These are phyloP conservation scores for Endoconidiophora laricicola DNA, from an alignment of 2,329 filamentous ascomycete species.

Conservation along the genomic window DNA sequence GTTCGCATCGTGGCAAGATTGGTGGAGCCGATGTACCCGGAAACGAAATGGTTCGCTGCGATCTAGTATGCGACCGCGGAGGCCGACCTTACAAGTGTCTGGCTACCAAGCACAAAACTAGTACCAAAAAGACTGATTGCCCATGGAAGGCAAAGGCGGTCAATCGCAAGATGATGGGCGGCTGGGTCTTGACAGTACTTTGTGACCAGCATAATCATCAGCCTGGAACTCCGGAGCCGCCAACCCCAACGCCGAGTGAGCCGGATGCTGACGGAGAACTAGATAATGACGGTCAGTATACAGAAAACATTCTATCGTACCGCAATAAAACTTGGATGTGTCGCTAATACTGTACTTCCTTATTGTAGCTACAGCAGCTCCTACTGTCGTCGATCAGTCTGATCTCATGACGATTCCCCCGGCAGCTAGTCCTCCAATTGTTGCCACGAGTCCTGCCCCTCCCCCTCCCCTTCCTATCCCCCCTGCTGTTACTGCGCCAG, in stretches of 20 bases:
- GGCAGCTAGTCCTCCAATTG: neutral
- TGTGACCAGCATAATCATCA: conserved; percentile 30
- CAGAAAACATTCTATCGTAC: neutral
- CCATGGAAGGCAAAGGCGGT: conserved; percentile 31
- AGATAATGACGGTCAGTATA: conserved; percentile 13
- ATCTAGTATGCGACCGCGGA: conserved; percentile 29
- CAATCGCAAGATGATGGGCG: conserved; percentile 26
- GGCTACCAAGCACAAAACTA: conserved; percentile 29
- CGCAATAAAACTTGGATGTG: no score
- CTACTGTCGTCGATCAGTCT: conserved; percentile 1
- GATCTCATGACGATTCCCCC: conserved; percentile 5
- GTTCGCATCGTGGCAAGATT: conserved; percentile 26
- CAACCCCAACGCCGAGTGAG: conserved; percentile 21
- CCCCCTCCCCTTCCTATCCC: neutral
- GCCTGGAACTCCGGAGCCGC: conserved; percentile 27
- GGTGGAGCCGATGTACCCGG: conserved; percentile 25
- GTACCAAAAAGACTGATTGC: conserved; percentile 30
- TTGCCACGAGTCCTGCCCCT: neutral
- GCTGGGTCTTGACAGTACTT: conserved; percentile 28
- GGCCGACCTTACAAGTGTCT: conserved; percentile 27
- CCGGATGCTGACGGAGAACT: conserved; percentile 21
- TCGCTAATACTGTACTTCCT: no score
- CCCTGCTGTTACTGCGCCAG: conserved; percentile 15
- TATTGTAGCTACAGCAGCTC: conserved; percentile 1
- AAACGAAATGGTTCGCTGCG: conserved; percentile 28